Conservation (phyloP, 1,284 basidiomycete genomes). For the Ceratobasidium sp. region DNA sequence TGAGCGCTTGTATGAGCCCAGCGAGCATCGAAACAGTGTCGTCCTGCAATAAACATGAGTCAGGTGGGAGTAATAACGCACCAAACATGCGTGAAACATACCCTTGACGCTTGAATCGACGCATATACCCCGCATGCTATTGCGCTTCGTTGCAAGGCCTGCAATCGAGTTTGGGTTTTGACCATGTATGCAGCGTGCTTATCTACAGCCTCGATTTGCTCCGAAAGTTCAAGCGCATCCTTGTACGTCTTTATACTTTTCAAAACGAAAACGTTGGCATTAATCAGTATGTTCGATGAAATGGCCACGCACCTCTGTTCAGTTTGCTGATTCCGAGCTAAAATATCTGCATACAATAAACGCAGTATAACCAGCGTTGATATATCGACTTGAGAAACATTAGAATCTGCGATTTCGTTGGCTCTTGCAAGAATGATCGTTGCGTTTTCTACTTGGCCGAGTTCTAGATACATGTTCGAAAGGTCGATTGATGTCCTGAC, state of each 20-base stretch:
- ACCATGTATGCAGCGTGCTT: conserved; percentile 66
- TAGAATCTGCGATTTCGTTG: conserved; percentile 55
- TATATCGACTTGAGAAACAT: conserved; percentile 62
- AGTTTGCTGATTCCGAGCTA: conserved; percentile 73
- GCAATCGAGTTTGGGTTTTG: conserved; percentile 70
- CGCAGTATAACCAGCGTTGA: conserved; percentile 64
- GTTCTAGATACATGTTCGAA: conserved; percentile 79
- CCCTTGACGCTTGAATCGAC: conserved; percentile 75
- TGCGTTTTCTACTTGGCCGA: conserved; percentile 82
- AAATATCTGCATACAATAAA: conserved; percentile 74
- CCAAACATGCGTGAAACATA: conserved; percentile 55
- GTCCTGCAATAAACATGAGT: conserved; percentile 63
- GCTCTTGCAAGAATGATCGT: conserved; percentile 66
- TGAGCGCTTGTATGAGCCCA: conserved; percentile 76
- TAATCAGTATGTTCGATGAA: conserved; percentile 29
- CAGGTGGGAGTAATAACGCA: conserved; percentile 7
- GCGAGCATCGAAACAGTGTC: conserved; percentile 73
- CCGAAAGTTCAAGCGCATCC: conserved; percentile 46
- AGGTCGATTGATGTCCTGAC: conserved; percentile 75
- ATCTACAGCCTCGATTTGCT: conserved; percentile 61
- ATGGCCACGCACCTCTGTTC: conserved; percentile 66
- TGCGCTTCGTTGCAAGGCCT: conserved; percentile 75
- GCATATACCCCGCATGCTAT: conserved; percentile 77
- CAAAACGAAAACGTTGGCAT: conserved; percentile 3
- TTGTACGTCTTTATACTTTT: conserved; percentile 42